phyloP scores from a whole-genome alignment of 768 basidiomycete species.

The Gymnopilus junonius region DNA sequence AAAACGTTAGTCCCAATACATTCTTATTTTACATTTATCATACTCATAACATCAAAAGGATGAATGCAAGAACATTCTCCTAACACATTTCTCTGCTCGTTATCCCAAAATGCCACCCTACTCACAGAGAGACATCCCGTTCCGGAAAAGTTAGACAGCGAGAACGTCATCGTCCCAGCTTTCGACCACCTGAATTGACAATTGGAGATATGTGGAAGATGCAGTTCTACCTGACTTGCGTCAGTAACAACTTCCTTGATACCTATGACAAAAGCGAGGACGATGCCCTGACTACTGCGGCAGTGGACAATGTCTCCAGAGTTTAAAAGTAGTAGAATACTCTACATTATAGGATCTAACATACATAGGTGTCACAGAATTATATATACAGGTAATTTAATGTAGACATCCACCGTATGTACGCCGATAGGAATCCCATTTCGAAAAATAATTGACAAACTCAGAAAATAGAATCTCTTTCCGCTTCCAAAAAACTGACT shows the following conservation, averaged over 20 bases:
- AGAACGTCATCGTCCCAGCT: conserved; percentile 69
- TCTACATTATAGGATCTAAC: neutral
- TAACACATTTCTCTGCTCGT: conserved; percentile 95
- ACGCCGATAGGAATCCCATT: no score
- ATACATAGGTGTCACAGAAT: neutral
- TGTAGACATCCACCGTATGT: no score
- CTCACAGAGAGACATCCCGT: conserved; percentile 25
- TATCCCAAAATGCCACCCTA: conserved; percentile 86
- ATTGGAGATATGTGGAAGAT: conserved; percentile 89
- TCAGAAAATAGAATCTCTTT: conserved; percentile 31
- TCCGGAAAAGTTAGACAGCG: conserved; percentile 20
- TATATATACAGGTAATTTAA: conserved; percentile 10
- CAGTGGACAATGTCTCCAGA: conserved; percentile 7
- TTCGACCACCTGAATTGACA: conserved; percentile 78
- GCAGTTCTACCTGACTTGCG: conserved; percentile 70
- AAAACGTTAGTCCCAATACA: conserved; percentile 56
- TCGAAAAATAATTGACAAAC: no score
- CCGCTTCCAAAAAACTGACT: conserved; percentile 54
- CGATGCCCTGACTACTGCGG: neutral
- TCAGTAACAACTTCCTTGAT: conserved; percentile 66
- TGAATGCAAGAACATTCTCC: conserved; percentile 86
- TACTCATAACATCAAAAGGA: conserved; percentile 47
- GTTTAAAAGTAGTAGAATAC: neutral
- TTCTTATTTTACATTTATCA: neutral
- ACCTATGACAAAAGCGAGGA: conserved; percentile 53